phyloP scores from a whole-genome alignment of 106 monocot genomes.

The Apostasia shenzhenica region DNA sequence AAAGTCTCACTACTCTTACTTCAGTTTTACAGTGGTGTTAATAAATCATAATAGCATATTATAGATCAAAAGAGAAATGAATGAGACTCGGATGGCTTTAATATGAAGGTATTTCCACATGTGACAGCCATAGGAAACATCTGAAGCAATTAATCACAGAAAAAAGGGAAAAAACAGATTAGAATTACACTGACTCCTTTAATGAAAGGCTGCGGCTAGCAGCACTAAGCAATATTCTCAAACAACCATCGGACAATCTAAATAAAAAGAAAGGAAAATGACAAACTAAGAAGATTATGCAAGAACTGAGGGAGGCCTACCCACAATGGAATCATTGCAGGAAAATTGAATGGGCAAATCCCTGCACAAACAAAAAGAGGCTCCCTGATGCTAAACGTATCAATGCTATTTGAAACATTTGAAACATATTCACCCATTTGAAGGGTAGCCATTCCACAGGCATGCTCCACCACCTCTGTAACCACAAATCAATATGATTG shows the following conservation, averaged over 20 bases:
- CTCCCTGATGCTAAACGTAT: conserved; percentile 88
- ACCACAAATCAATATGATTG: too few relatives aligned
- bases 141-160: conserved; percentile 31
- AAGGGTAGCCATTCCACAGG: conserved; percentile 93
- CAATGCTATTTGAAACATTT: conserved; percentile 85
- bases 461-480: conserved; percentile 99
- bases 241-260: background rate
- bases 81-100: conserved; percentile 87
- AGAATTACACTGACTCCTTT: too few relatives aligned
- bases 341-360: conserved; percentile 98
- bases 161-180: background rate
- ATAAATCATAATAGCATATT: too few relatives aligned
- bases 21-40: too few relatives aligned
- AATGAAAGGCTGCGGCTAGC: background rate
- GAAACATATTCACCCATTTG: conserved; percentile 95
- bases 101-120: conserved; percentile 89
- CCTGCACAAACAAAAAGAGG: conserved; percentile 98
- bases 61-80: conserved; percentile 12
- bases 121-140: conserved; percentile 98
- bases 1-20: too few relatives aligned
- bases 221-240: background rate
- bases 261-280: background rate
- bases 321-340: conserved; percentile 99
- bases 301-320: conserved; percentile 34
- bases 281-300: background rate